Evolutionary conservation across 2,329 filamentous ascomycete species (phyloP).

Genomic region (Beauveria sp.): DNA sequence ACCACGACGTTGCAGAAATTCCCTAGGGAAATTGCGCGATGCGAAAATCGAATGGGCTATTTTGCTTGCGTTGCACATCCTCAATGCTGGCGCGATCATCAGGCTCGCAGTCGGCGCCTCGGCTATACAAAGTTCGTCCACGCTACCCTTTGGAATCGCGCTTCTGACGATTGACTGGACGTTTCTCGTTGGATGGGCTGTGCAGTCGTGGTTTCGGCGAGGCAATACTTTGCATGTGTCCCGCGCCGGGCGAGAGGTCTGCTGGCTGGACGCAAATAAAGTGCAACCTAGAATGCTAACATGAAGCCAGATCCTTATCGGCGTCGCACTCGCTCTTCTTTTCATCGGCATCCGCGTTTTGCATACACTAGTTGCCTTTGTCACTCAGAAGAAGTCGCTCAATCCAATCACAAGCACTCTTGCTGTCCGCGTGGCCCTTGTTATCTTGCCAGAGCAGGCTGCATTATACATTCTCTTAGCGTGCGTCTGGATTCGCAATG

Average conservation of each 20-base stretch:
- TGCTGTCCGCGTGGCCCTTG: constrained; percentile 1
- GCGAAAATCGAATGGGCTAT: constrained; percentile 8
- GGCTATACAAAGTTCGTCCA: neutral
- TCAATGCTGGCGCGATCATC: constrained; percentile 6
- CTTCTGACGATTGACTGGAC: constrained; percentile 1
- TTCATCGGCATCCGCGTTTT: constrained; percentile 9
- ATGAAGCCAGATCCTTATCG: neutral
- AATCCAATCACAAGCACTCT: neutral
- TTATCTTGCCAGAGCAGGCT: constrained; percentile 1
- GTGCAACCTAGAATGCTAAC: neutral
- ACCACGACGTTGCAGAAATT: neutral
- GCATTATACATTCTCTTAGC: neutral
- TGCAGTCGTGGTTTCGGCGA: neutral
- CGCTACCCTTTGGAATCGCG: neutral
- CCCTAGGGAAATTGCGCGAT: neutral
- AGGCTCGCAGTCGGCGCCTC: constrained; percentile 6
- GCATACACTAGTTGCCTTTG: constrained; percentile 8
- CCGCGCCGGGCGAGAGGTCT: neutral
- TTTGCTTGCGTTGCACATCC: neutral
- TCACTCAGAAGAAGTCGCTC: neutral
- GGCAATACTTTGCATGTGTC: neutral
- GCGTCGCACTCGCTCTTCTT: neutral
- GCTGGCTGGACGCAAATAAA: neutral
- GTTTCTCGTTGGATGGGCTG: neutral
- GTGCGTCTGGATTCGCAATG: neutral